Conservation (phyloP, 2,329 filamentous ascomycete genomes). For the Nigrospora oryzae region DNA sequence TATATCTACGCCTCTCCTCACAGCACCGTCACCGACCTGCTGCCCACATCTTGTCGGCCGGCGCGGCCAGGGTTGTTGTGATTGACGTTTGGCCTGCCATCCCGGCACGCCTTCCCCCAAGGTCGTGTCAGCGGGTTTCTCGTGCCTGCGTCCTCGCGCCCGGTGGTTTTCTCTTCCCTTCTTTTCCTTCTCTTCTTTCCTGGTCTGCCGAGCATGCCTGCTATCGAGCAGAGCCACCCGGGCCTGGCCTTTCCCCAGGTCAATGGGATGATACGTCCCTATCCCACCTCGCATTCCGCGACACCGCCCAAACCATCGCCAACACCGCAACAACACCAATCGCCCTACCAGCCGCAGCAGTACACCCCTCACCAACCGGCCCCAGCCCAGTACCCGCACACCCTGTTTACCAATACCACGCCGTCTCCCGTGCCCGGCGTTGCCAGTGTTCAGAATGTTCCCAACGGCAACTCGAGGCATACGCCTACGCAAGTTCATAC, state of each 20-base stretch:
- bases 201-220: conserved; percentile 1
- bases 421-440: conserved; percentile 38
- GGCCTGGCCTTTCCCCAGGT: conserved; percentile 45
- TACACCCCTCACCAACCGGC: conserved; percentile 45
- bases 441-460: conserved; percentile 38
- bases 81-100: not conserved
- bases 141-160: not conserved
- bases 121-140: not conserved
- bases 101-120: not conserved
- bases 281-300: conserved; percentile 37
- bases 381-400: conserved; percentile 39
- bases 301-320: conserved; percentile 48
- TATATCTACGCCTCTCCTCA: conserved; percentile 6
- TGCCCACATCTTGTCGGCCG: conserved; percentile 2
- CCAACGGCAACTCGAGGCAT: conserved; percentile 38
- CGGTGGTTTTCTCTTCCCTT: conserved; percentile 9
- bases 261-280: conserved; percentile 35
- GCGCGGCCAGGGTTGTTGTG: conserved; percentile 2
- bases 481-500: conserved; percentile 35
- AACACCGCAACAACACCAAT: conserved; percentile 27
- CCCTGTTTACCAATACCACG: conserved; percentile 40
- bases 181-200: conserved; percentile 7
- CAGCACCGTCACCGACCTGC: not conserved
- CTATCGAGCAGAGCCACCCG: conserved; percentile 28
- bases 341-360: conserved; percentile 47